Conservation (phyloP, 2,329 filamentous ascomycete species). For the Zopfia rhizophila region DNA sequence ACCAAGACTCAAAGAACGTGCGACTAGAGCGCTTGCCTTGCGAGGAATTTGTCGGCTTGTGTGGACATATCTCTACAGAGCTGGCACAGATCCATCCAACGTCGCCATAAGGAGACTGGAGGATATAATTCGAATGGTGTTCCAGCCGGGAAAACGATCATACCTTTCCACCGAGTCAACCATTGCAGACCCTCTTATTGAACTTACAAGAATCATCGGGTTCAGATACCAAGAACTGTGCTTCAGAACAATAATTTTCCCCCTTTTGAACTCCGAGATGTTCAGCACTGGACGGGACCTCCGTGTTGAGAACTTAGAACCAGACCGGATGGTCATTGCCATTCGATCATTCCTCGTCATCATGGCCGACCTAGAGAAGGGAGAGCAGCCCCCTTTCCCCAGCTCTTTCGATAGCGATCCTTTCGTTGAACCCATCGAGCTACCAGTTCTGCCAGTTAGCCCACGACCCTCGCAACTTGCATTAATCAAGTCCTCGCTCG, state of each 20-base stretch:
- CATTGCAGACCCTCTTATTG: constrained; percentile 90
- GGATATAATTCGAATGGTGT: constrained; percentile 84
- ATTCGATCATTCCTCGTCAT: constrained; percentile 94
- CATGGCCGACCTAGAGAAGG: constrained; percentile 90
- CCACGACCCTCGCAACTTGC: constrained; percentile 44
- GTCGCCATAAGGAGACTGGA: constrained; percentile 82
- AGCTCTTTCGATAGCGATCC: constrained; percentile 66
- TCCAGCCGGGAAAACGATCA: constrained; percentile 82
- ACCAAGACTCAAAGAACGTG: constrained; percentile 84
- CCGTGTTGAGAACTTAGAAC: constrained; percentile 91
- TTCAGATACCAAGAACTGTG: constrained; percentile 94
- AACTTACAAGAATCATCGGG: constrained; percentile 93
- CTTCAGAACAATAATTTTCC: constrained; percentile 92
- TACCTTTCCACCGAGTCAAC: constrained; percentile 83
- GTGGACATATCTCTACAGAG: constrained; percentile 93
- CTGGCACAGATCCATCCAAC: constrained; percentile 74
- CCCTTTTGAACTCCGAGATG: constrained; percentile 90
- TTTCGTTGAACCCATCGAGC: constrained; percentile 52
- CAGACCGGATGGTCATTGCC: constrained; percentile 96
- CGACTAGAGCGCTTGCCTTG: constrained; percentile 79
- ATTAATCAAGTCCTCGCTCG: constrained; percentile 48
- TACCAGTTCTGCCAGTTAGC: constrained; percentile 43
- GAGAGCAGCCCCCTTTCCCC: constrained; percentile 86
- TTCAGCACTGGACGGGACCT: constrained; percentile 81
- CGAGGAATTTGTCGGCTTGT: constrained; percentile 90